Percentiles rank a stretch among this genome's conserved stretches.
phyloP scores from a whole-genome alignment of 768 basidiomycete genomes.

The Suillus spraguei region DNA sequence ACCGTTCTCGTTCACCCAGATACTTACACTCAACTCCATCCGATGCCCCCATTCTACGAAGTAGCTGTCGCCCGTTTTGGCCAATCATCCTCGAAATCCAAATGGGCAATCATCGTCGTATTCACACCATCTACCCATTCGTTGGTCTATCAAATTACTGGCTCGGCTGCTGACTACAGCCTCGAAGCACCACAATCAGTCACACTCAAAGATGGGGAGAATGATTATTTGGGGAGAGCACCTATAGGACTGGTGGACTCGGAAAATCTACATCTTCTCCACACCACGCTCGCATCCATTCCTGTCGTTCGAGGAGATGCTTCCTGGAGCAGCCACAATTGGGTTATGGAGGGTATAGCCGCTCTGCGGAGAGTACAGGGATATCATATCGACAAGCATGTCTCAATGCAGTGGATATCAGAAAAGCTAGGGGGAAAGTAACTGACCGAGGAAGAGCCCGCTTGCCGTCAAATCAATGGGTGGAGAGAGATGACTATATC shows the following conservation, averaged over 20 bases:
- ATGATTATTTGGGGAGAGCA: constrained; percentile 25
- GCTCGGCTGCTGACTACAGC: constrained; percentile 29
- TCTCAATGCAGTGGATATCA: constrained; percentile 30
- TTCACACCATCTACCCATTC: constrained; percentile 33
- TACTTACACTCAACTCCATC: constrained; percentile 5
- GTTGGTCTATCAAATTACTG: constrained; percentile 33
- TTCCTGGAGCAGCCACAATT: constrained; percentile 30
- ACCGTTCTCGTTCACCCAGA: neutral
- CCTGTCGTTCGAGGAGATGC: constrained; percentile 29
- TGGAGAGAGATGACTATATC: constrained; percentile 11
- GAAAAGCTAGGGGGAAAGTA: constrained; percentile 32
- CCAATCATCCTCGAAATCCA: constrained; percentile 22
- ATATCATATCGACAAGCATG: constrained; percentile 32
- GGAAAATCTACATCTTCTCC: constrained; percentile 30
- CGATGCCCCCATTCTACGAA: constrained; percentile 38
- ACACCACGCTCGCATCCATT: constrained; percentile 29
- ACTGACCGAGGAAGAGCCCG: neutral
- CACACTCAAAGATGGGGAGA: constrained; percentile 33
- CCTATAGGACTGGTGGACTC: constrained; percentile 31
- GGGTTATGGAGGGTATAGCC: constrained; percentile 35
- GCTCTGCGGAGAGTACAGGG: constrained; percentile 32
- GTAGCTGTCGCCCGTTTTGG: constrained; percentile 32
- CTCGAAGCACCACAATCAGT: constrained; percentile 36
- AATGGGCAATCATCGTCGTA: constrained; percentile 31
- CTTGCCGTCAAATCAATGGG: constrained; percentile 7